Evolutionary conservation across 305 asterid genomes (phyloP).

Genomic region (Ruellia speciosa): DNA sequence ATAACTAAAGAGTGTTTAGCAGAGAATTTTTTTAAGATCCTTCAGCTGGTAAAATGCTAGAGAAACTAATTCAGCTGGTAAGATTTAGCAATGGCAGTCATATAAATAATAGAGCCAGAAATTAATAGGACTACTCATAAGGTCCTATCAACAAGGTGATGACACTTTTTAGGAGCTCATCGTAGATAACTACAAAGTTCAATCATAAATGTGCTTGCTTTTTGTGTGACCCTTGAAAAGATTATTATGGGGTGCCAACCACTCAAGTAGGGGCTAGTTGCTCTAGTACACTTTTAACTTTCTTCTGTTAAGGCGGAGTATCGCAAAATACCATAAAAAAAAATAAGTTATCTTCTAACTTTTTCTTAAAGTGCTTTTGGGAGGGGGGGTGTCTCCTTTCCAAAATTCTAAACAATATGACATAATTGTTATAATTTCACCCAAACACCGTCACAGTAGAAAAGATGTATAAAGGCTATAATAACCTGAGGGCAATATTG

Average conservation of each 20-base stretch:
- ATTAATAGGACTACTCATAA: background rate
- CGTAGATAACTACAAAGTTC: too few relatives aligned
- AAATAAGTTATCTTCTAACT: background rate
- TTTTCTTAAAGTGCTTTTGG: background rate
- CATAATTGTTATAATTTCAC: background rate
- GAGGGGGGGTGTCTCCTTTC: background rate
- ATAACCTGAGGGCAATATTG: constrained; percentile 31
- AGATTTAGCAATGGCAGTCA: background rate
- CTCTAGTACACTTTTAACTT: too few relatives aligned
- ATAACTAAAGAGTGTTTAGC: background rate
- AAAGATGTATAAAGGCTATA: constrained; percentile 14
- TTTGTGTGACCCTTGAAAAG: too few relatives aligned
- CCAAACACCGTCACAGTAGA: background rate
- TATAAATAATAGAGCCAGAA: background rate
- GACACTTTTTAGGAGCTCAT: too few relatives aligned
- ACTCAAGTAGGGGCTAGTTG: too few relatives aligned
- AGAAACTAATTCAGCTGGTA: background rate
- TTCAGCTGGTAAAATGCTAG: background rate
- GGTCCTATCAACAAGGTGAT: background rate
- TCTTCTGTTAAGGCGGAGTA: too few relatives aligned
- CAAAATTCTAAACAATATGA: background rate
- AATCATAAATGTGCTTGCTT: too few relatives aligned
- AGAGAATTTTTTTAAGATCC: background rate
- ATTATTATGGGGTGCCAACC: too few relatives aligned
- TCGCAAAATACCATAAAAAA: too few relatives aligned